Percentiles rank a stretch among this genome's conserved stretches.
Evolutionary conservation across 192 early-diverging fungal genomes (phyloP).

Genomic region (Phlyctochytrium bullatum): DNA sequence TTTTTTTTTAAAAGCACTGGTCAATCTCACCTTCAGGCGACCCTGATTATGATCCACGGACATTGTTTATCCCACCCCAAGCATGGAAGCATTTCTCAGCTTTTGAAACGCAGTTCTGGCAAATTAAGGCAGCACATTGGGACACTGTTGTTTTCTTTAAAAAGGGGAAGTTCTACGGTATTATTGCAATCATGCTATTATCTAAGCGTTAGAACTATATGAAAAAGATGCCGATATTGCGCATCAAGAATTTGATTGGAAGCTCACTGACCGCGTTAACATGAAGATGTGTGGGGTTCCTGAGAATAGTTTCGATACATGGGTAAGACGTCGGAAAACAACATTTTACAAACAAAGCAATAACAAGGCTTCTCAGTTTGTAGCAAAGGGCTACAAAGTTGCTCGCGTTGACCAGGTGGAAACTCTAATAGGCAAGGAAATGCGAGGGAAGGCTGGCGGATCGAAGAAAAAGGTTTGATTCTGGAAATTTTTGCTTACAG

Average conservation of each 20-base stretch:
- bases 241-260: conserved; percentile 93
- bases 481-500: neutral
- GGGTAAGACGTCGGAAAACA: conserved; percentile 45
- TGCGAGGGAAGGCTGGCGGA: conserved; percentile 51
- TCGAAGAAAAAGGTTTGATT: conserved; percentile 33
- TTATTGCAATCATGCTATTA: neutral
- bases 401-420: conserved; percentile 98
- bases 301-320: conserved; percentile 88
- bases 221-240: conserved; percentile 98
- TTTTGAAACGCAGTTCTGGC: conserved; percentile 99
- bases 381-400: conserved; percentile 94
- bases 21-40: conserved; percentile 40
- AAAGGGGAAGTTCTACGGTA: conserved; percentile 94
- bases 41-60: conserved; percentile 87
- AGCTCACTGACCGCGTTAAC: conserved; percentile 92
- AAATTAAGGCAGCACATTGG: conserved; percentile 92
- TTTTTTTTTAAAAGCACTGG: neutral
- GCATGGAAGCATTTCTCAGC: conserved; percentile 87
- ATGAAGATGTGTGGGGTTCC: conserved; percentile 99
- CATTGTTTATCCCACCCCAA: conserved; percentile 73
- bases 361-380: conserved; percentile 80
- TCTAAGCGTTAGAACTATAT: conserved; percentile 73
- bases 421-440: conserved; percentile 86
- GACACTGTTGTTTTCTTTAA: conserved; percentile 98
- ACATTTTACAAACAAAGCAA: neutral